These are phyloP conservation scores for Pseudogymnoascus sp. DNA, from an alignment of 2,329 filamentous ascomycete species.

Conservation along the genomic window DNA sequence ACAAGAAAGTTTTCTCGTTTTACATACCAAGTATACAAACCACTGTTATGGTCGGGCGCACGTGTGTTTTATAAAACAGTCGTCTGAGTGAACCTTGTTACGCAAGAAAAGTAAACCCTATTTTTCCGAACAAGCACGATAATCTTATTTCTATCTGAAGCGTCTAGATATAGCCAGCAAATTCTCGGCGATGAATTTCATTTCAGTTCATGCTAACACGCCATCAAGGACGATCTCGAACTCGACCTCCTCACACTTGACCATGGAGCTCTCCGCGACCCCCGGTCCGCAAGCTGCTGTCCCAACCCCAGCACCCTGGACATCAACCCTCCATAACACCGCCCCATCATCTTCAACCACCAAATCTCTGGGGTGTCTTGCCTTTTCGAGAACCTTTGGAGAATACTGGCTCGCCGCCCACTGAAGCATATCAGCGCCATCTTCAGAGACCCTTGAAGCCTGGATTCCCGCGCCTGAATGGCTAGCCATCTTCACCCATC, in stretches of 20 bases:
- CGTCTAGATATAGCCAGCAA: not conserved
- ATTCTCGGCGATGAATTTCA: not conserved
- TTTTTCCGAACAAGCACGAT: not conserved
- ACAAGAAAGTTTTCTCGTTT: not conserved
- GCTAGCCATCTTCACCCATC: constrained; percentile 41
- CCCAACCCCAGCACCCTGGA: constrained; percentile 41
- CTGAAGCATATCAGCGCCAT: constrained; percentile 44
- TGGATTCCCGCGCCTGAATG: constrained; percentile 25
- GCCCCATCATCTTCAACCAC: constrained; percentile 39
- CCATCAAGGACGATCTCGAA: constrained; percentile 38
- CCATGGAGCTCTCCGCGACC: constrained; percentile 38
- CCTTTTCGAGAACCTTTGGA: constrained; percentile 44
- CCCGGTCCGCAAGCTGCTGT: constrained; percentile 42
- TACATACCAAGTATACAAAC: not conserved
- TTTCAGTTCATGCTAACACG: not conserved
- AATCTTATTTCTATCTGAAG: not conserved
- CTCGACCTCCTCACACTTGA: constrained; percentile 33
- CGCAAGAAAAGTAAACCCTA: not conserved
- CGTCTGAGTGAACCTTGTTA: not conserved
- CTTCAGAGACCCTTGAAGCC: constrained; percentile 30
- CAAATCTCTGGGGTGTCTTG: constrained; percentile 57
- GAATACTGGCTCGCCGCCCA: constrained; percentile 42
- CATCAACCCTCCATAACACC: constrained; percentile 36
- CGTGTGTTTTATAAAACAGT: no score
- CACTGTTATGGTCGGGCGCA: not conserved